Percentiles rank a stretch among this genome's conserved stretches.
These are phyloP conservation scores for Myrica gale DNA, from an alignment of 306 rosid genomes.

Conservation along the genomic window DNA sequence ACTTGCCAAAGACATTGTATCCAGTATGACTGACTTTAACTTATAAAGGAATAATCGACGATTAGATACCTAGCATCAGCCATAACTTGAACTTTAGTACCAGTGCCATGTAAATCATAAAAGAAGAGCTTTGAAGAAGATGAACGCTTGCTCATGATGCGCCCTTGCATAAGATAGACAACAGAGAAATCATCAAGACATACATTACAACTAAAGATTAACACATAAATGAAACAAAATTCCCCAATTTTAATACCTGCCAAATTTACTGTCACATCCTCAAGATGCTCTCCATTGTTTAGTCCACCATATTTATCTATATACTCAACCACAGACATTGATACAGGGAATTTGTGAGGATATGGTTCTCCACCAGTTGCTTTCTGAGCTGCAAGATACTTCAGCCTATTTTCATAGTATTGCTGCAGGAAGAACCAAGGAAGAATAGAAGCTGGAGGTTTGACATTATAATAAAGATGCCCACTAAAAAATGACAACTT, in stretches of 20 bases:
- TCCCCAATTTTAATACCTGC: conserved; percentile 47
- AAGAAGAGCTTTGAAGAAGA: conserved; percentile 71
- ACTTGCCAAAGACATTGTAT: not conserved
- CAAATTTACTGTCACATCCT: conserved; percentile 57
- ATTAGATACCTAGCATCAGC: conserved; percentile 71
- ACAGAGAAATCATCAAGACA: not conserved
- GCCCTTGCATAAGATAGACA: conserved; percentile 34
- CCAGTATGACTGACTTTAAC: too few relatives aligned
- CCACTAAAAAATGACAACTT: not conserved
- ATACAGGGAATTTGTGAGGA: conserved; percentile 76
- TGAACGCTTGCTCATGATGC: conserved; percentile 63
- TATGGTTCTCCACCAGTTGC: conserved; percentile 59
- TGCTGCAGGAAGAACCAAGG: conserved; percentile 52
- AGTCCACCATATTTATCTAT: conserved; percentile 46
- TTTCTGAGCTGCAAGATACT: conserved; percentile 56
- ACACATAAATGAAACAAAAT: not conserved
- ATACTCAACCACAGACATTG: conserved; percentile 52
- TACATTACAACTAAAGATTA: not conserved
- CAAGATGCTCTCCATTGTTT: conserved; percentile 70
- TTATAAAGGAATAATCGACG: too few relatives aligned
- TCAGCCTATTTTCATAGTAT: conserved; percentile 78
- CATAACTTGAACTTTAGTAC: conserved; percentile 79
- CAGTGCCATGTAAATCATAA: conserved; percentile 67
- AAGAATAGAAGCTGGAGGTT: not conserved
- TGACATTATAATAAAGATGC: not conserved